phyloP scores from a whole-genome alignment of 1,284 basidiomycete species.

The Marasmius oreades region DNA sequence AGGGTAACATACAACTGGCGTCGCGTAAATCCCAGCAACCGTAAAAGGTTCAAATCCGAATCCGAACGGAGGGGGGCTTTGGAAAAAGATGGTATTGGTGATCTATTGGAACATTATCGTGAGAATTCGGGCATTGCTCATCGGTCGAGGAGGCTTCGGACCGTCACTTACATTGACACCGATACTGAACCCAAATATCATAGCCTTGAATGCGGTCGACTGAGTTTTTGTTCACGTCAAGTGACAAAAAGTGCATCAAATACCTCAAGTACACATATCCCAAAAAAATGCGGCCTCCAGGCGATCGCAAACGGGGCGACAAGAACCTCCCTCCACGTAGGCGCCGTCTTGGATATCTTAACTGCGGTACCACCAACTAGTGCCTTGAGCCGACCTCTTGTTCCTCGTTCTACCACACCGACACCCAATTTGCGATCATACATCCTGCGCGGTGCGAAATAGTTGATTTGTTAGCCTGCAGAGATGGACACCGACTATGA shows the following conservation, averaged over 20 bases:
- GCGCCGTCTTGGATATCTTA: slow-evolving; percentile 42
- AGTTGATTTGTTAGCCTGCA: not conserved
- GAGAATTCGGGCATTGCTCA: too few relatives aligned
- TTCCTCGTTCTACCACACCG: slow-evolving; percentile 34
- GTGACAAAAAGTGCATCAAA: not conserved
- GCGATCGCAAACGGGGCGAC: slow-evolving; percentile 34
- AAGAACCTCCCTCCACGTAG: slow-evolving; percentile 33
- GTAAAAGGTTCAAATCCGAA: slow-evolving; percentile 39
- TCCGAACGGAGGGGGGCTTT: slow-evolving; percentile 26
- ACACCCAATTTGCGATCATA: slow-evolving; percentile 41
- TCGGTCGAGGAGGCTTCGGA: not conserved
- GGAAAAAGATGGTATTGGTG: slow-evolving; percentile 38
- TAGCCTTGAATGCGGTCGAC: slow-evolving; percentile 21
- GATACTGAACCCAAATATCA: slow-evolving; percentile 47
- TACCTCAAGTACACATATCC: slow-evolving; percentile 38
- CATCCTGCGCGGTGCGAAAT: slow-evolving; percentile 29
- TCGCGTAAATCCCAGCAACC: slow-evolving; percentile 40
- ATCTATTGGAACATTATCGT: slow-evolving; percentile 8
- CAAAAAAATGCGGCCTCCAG: slow-evolving; percentile 42
- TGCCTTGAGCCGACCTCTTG: slow-evolving; percentile 24
- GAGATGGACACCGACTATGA: not conserved
- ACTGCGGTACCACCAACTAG: slow-evolving; percentile 44
- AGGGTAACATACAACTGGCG: slow-evolving; percentile 35
- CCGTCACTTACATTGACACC: slow-evolving; percentile 45
- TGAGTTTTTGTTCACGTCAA: not conserved